Evolutionary conservation across 805 yeast species (phyloP), one percentile per base, ranked within the genome.

Genomic region (Candida verbasci): DNA sequence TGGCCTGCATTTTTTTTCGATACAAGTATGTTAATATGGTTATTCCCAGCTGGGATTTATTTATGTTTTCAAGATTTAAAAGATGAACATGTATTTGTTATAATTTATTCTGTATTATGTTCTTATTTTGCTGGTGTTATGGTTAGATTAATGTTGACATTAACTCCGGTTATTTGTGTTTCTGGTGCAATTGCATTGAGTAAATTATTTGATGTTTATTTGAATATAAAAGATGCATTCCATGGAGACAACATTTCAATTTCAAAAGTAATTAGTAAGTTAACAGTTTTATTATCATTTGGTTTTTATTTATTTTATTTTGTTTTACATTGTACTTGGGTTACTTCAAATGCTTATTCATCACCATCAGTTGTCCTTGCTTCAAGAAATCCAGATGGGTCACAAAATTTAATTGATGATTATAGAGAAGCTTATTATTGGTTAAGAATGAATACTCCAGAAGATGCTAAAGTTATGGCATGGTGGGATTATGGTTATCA

Each of bases 401-500:
- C 86, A 12, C 82, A 77, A 48, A 72, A 74, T 42, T 67, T 91
- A 47, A 93, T 93, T 54, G 99, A 93, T 61, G 99, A 93, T 62
- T 93, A 82, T 72, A 80, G 99, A 65, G 99, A 93, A 70, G 98
- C 97, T 9, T 93, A 93, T 69, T 93, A 91, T 61, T 93, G 98
- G 98, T 71, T 93, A 51, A 80, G 98, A 55, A 89, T 91, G 96
- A 93, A 93, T 67, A 93, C 98, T 1, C 80, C 85, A 3, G 96
- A 93, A 58, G 97, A 93, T 58, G 85, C 97, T 24, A 89, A 86
- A 61, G 84, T 93, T 43, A 87, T 94, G 83, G 82, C 97, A 9
- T 93, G 99, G 98, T 93, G 99, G 99, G 98, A 94, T 70, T 94
- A 94, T 56, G 99, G 99, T 38, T 93, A 93, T 64, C 99, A 93